Evolutionary conservation across 2,329 filamentous ascomycete species (phyloP), one percentile per base, ranked within the genome.

Genomic region (Fonsecaea nubica): DNA sequence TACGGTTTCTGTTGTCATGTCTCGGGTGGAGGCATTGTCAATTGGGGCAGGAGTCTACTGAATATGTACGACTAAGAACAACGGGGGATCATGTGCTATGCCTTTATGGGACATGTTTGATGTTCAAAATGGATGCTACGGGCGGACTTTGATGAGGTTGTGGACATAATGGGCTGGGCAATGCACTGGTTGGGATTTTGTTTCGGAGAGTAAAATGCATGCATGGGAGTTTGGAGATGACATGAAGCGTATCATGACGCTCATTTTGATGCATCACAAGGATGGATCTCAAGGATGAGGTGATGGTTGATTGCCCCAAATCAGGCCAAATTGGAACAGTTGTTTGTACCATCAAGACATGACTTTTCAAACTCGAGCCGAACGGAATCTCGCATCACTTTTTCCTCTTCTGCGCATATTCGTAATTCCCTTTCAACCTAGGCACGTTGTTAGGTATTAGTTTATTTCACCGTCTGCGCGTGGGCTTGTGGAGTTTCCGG

Each of bases 161-260:
- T 52, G 54, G 12, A 63, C 32, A 54, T 42, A 25, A 30, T 25
- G 54, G 54, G 12, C 3, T 30, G 25, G 45, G 58, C 13, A 53
- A 52, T 61, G 45, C 58, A 53, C 53, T 52, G 33, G 45, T 35
- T 61, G 42, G 2, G 40, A 35, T 33, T 32, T 40, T 36, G 32
- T 48, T 25, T 25, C 25, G 45, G 18, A 50, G 21, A 50, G 4
- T 6, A 13, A 9, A 45, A 45, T 45, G 40, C 40, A 45, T n/a
- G 15, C 40, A 21, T 45, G 40, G 40, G 40, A 45, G 40, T 45
- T 18, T 45, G 1, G 18, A 12, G 25, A 10, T 4, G 21, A 50
- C 2, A 25, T 25, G 2, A n/a, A 42, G 45, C 4, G 45, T 25
- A 21, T 50, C 45, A 50, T 21, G 18, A 25, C 21, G 45, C 18